Conservation (phyloP, 2,329 filamentous ascomycete species). For the Huntiella decipiens region DNA sequence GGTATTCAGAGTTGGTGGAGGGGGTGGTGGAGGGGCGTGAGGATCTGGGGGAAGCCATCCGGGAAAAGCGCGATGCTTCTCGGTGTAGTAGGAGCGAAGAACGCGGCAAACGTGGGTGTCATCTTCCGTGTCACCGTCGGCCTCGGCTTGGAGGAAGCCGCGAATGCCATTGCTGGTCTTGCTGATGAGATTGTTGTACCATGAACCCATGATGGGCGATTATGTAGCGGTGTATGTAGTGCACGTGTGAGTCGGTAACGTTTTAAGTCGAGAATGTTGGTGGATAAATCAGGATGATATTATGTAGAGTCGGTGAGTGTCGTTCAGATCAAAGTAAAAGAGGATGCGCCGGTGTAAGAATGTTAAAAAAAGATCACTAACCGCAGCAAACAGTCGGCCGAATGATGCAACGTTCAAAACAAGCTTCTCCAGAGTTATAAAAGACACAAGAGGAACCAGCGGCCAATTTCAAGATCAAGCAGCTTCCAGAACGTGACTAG, state of each 20-base stretch:
- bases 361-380: too few relatives aligned
- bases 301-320: not conserved
- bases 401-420: too few relatives aligned
- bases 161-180: constrained; percentile 49
- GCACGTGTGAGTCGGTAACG: not conserved
- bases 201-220: constrained; percentile 45
- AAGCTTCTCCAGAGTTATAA: too few relatives aligned
- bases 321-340: too few relatives aligned
- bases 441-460: too few relatives aligned
- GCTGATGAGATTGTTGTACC: constrained; percentile 57
- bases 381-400: too few relatives aligned
- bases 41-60: constrained; percentile 80
- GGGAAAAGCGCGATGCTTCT: constrained; percentile 67
- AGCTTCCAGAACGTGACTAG: too few relatives aligned
- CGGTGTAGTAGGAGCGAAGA: constrained; percentile 77
- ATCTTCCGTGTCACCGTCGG: constrained; percentile 61
- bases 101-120: constrained; percentile 91
- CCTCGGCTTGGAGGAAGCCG: constrained; percentile 47
- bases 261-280: too few relatives aligned
- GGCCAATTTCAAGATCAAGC: too few relatives aligned
- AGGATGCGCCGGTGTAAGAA: too few relatives aligned
- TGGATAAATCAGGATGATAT: too few relatives aligned
- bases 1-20: constrained; percentile 33
- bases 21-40: constrained; percentile 38
- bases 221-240: too few relatives aligned